Evolutionary conservation across 169 alveolate genomes (phyloP).

Genomic region (Amoebophrya sp.): DNA sequence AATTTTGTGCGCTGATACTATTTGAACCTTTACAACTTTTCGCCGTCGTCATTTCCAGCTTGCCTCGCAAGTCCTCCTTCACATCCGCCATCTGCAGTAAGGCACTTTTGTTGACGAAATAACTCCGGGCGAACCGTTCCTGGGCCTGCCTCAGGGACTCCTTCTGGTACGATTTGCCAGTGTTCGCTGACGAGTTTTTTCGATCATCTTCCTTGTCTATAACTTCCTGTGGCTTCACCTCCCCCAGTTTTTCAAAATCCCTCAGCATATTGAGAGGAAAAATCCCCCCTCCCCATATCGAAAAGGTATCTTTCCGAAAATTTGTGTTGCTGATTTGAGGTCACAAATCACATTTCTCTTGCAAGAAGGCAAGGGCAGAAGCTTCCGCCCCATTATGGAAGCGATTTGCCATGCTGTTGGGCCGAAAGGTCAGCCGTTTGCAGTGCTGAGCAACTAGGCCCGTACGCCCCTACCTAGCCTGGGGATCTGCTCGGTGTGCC

Average conservation of each 20-base stretch:
- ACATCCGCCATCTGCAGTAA: background rate
- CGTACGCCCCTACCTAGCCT: background rate
- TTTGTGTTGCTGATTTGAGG: background rate
- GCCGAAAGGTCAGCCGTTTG: background rate
- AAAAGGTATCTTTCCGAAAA: background rate
- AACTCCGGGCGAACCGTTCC: background rate
- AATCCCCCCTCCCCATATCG: background rate
- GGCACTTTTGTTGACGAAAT: background rate
- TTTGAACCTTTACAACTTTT: background rate
- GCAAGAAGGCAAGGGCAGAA: too few species aligned
- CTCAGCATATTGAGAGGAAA: too few species aligned
- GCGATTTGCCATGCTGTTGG: background rate
- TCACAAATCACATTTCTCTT: too few species aligned
- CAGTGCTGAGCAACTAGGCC: background rate
- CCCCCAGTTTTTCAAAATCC: too few species aligned
- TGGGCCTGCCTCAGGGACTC: background rate
- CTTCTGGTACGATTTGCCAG: background rate
- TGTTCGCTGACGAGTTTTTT: background rate
- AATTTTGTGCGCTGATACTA: background rate
- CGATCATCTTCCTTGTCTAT: background rate
- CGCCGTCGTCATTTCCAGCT: background rate
- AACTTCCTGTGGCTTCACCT: background rate
- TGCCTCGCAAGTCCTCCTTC: background rate
- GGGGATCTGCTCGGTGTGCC: background rate
- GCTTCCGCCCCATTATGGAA: too few species aligned